Base-by-base conservation (phyloP, 169 alveolate genomes). In the Eimeria praecox region DNA sequence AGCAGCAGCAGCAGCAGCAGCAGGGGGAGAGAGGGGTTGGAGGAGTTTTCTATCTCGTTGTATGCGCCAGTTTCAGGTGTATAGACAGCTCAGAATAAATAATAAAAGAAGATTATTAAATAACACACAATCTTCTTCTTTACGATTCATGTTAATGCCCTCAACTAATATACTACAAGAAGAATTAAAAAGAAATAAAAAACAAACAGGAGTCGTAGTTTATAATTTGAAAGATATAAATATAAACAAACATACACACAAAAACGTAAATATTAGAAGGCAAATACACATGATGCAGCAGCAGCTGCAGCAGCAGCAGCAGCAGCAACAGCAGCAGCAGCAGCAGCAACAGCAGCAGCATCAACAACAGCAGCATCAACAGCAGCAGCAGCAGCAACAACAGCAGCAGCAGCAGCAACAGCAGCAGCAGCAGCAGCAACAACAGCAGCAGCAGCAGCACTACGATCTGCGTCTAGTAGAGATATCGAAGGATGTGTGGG, bases 1-100 rank as follows among this genome's bases (percentile, higher is more conserved):
- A 27, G 66, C 24, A 6, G 87, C 87, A 69, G 80, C 80, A 69
- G 80, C 80, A 27, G 80, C 80, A 69, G 80, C 80, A 69, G 80
- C 44, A n/a, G 35, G 16, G 3, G 62, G 54, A 69, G 80, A 8
- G 20, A 22, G 16, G 3, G 62, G 54, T 8, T 24, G 56, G 87
- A 35, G 24, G 42, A 2, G 80, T 14, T 69, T 30, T 35, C 24
- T 30, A 10, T 27, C 46, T 30, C 80, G 80, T 44, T 27, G 80
- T 44, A 27, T 69, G 80, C 80, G 22, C 5, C 24, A 22, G 44
- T 12, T 69, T 40, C 46, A 14, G 46, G 46, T 69, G 80, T 35
- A 5, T 0, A n/a, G 80, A 44, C 80, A 9, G 46, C 42, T n/a
- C 46, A 5, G 4, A 56, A 27, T 27, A 56, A 14, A 14, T 20